Conservation (phyloP, 768 basidiomycete species). For the Termitomyces eurrhizus region DNA sequence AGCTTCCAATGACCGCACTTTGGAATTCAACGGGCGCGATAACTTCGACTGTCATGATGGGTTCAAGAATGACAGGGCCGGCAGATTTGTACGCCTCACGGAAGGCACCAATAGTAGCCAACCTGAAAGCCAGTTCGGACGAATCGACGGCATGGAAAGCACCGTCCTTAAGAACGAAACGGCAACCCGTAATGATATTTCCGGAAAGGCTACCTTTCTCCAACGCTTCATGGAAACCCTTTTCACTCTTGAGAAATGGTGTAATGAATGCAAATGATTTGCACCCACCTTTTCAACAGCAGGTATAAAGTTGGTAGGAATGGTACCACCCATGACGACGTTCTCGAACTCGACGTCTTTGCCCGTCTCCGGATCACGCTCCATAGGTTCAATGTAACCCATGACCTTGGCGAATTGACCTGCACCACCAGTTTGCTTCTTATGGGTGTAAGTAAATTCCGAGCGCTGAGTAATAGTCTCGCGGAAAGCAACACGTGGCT, state of each 20-base stretch:
- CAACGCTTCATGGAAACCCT: conserved; percentile 95
- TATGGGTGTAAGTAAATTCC: conserved; percentile 89
- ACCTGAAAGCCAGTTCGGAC: conserved; percentile 91
- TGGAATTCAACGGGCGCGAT: conserved; percentile 97
- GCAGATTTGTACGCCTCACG: conserved; percentile 81
- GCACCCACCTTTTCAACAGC: conserved; percentile 82
- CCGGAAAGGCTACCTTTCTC: conserved; percentile 90
- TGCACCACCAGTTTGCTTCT: conserved; percentile 97
- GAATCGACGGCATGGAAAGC: conserved; percentile 94
- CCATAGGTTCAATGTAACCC: conserved; percentile 90
- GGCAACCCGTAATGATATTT: conserved; percentile 80
- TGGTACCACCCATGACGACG: conserved; percentile 86
- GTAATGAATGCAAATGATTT: neutral
- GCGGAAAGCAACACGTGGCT: conserved; percentile 94
- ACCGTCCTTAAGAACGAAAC: conserved; percentile 89
- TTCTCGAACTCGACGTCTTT: conserved; percentile 85
- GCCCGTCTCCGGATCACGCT: conserved; percentile 63
- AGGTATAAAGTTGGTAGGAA: conserved; percentile 90
- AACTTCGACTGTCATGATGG: conserved; percentile 98
- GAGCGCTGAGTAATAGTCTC: conserved; percentile 87
- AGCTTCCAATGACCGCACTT: conserved; percentile 86
- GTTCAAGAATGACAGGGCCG: conserved; percentile 83
- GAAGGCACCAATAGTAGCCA: conserved; percentile 90
- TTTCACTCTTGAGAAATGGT: neutral
- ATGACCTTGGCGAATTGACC: conserved; percentile 95